Evolutionary conservation across 2,329 filamentous ascomycete species (phyloP).

Genomic region (Zasmidium angulare): DNA sequence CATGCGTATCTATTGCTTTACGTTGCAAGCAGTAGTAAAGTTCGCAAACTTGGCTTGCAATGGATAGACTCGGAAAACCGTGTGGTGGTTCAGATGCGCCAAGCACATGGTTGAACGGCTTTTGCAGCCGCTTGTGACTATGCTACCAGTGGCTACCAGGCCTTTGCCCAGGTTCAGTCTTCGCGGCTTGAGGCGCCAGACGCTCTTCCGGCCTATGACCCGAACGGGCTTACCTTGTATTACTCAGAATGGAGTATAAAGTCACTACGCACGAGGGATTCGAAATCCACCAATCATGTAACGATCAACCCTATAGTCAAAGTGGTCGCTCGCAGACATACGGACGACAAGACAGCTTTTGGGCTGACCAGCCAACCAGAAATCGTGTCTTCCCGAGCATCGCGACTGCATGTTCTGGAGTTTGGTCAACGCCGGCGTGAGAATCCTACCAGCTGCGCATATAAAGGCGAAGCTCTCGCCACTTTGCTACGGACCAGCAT

Average conservation of each 20-base stretch:
- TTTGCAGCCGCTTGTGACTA: background rate
- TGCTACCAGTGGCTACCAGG: background rate
- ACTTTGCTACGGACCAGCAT: background rate
- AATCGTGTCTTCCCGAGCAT: no score
- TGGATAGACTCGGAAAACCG: constrained; percentile 68
- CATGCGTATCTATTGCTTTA: constrained; percentile 76
- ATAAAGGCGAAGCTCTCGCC: no score
- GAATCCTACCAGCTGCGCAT: no score
- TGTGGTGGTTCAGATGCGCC: constrained; percentile 53
- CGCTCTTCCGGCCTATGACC: no score
- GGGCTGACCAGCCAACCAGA: background rate
- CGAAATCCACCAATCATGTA: background rate
- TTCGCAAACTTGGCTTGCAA: constrained; percentile 57
- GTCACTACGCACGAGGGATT: background rate
- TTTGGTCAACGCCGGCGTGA: no score
- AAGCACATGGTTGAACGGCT: background rate
- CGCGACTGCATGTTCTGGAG: no score
- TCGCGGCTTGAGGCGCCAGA: no score
- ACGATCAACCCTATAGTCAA: background rate
- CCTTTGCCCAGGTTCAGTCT: no score
- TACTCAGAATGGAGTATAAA: background rate
- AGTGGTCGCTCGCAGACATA: background rate
- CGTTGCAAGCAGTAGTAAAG: constrained; percentile 64
- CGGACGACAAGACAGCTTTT: background rate
- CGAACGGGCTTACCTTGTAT: background rate